phyloP scores from a whole-genome alignment of 208 protist species.

The Trypanosoma melophagium region DNA sequence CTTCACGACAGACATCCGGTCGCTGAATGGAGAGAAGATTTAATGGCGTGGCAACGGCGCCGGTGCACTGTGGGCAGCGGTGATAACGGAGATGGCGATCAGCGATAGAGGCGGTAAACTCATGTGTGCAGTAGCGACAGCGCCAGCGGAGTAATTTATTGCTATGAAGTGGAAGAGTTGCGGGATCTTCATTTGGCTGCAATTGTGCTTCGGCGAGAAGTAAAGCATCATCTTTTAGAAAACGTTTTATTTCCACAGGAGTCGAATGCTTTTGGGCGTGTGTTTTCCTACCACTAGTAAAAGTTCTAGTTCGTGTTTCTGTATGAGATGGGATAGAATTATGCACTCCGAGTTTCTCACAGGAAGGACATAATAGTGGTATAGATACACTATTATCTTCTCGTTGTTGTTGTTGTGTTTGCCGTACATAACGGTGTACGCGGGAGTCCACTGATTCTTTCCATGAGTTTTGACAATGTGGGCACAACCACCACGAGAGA shows the following conservation, averaged over 20 bases:
- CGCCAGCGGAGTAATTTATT: conserved; percentile 57
- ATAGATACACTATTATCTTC: not conserved
- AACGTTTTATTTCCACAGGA: conserved; percentile 24
- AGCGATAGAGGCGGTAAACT: conserved; percentile 52
- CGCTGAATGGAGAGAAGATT: conserved; percentile 72
- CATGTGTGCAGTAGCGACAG: conserved; percentile 58
- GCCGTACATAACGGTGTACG: conserved; percentile 33
- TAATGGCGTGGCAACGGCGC: conserved; percentile 35
- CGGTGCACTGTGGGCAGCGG: conserved; percentile 74
- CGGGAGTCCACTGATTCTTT: conserved; percentile 56
- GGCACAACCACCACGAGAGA: conserved; percentile 65
- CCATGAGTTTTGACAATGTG: conserved; percentile 58
- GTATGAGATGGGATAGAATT: not conserved
- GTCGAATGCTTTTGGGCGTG: not conserved
- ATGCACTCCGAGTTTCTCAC: conserved; percentile 43
- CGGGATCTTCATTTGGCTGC: conserved; percentile 52
- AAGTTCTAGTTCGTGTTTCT: not conserved
- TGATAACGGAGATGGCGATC: conserved; percentile 56
- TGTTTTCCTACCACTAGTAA: not conserved
- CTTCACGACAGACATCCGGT: conserved; percentile 70
- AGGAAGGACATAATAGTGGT: conserved; percentile 51
- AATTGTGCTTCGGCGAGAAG: conserved; percentile 61
- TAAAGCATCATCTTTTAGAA: conserved; percentile 44
- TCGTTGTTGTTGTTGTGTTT: conserved; percentile 1
- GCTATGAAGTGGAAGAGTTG: conserved; percentile 41